These are phyloP conservation scores for Plasmodium chabaudi DNA, from an alignment of 169 alveolate species.

Conservation along the genomic window DNA sequence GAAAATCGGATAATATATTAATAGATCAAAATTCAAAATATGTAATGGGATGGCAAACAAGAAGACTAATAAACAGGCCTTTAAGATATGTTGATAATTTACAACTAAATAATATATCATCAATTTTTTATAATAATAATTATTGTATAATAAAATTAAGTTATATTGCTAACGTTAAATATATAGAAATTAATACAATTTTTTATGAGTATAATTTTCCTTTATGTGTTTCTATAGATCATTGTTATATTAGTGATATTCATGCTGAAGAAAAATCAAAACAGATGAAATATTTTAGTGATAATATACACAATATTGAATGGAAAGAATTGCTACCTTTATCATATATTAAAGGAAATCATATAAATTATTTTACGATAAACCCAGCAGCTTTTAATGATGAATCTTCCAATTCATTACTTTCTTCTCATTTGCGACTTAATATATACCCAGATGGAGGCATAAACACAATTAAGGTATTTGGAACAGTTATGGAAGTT, in stretches of 20 bases:
- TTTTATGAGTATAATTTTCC: slow-evolving; percentile 77
- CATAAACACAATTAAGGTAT: slow-evolving; percentile 72
- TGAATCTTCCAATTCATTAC: background rate
- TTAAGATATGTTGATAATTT: slow-evolving; percentile 72
- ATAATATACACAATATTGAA: slow-evolving; percentile 53
- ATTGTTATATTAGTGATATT: slow-evolving; percentile 53
- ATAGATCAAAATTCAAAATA: slow-evolving; percentile 52
- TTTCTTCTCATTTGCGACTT: slow-evolving; percentile 68
- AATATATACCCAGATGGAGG: slow-evolving; percentile 77
- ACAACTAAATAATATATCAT: slow-evolving; percentile 50
- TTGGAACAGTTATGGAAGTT: slow-evolving; percentile 45
- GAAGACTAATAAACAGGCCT: slow-evolving; percentile 68
- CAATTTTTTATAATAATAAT: slow-evolving; percentile 58
- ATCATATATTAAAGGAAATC: slow-evolving; percentile 76
- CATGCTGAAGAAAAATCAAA: slow-evolving; percentile 63
- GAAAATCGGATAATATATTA: slow-evolving; percentile 70
- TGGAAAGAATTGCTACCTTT: slow-evolving; percentile 70
- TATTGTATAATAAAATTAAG: slow-evolving; percentile 75
- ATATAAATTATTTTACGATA: slow-evolving; percentile 59
- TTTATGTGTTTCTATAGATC: slow-evolving; percentile 64
- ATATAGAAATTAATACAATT: slow-evolving; percentile 73
- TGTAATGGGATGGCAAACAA: slow-evolving; percentile 78
- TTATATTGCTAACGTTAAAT: slow-evolving; percentile 57
- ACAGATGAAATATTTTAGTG: slow-evolving; percentile 55
- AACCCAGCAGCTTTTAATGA: background rate